A percentile compares a stretch with the other conserved stretches of the same genome.
These are phyloP conservation scores for Lasiodiplodia citricola DNA, from an alignment of 2,329 filamentous ascomycete species.

Conservation along the genomic window DNA sequence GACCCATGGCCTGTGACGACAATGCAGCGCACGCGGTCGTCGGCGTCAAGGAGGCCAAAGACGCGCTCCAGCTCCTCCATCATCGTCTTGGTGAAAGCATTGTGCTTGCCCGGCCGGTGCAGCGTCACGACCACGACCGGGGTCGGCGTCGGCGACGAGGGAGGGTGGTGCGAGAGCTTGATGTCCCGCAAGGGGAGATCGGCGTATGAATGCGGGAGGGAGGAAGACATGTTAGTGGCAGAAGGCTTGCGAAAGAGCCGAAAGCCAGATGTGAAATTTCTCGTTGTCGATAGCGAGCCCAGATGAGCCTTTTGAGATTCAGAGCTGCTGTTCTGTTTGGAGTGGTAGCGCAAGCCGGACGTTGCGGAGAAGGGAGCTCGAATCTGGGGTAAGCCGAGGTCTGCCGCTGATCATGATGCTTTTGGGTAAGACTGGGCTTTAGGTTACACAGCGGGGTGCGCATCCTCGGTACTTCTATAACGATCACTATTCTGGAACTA, in stretches of 20 bases:
- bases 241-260: background rate
- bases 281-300: background rate
- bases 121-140: conserved; percentile 68
- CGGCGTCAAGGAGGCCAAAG: conserved; percentile 58
- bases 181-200: conserved; percentile 49
- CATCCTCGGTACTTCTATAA: background rate
- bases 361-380: conserved; percentile 7
- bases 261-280: no score
- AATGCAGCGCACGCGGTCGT: conserved; percentile 60
- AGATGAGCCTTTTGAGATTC: background rate
- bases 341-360: background rate
- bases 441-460: conserved; percentile 1
- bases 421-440: background rate
- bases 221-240: background rate
- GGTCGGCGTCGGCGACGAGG: conserved; percentile 60
- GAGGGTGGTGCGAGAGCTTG: conserved; percentile 47
- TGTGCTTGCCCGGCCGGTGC: conserved; percentile 68
- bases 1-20: conserved; percentile 59
- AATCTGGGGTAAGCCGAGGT: conserved; percentile 23
- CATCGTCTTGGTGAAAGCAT: conserved; percentile 73
- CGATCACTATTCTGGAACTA: no score
- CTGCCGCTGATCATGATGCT: background rate
- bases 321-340: background rate
- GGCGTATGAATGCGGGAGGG: conserved; percentile 47
- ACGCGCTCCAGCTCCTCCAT: conserved; percentile 63